Conservation (phyloP, 768 basidiomycete species). For the Tylopilus sp. region DNA sequence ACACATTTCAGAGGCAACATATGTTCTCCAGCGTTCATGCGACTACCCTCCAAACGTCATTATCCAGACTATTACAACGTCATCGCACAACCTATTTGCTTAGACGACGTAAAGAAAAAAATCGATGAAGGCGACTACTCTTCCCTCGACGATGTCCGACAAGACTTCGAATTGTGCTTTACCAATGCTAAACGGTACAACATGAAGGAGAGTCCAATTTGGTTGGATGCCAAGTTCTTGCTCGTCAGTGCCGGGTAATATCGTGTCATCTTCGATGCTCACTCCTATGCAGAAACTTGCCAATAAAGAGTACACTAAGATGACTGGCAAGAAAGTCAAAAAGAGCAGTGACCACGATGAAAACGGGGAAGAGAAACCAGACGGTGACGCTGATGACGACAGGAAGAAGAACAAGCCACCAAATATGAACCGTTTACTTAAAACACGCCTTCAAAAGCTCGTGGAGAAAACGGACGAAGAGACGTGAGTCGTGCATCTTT, state of each 20-base stretch:
- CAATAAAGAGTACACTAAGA: constrained; percentile 42
- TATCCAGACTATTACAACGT: constrained; percentile 86
- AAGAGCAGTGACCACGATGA: constrained; percentile 38
- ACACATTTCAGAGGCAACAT: constrained; percentile 52
- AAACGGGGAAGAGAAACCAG: constrained; percentile 38
- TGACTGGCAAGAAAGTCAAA: constrained; percentile 42
- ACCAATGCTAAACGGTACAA: constrained; percentile 83
- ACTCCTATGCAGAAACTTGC: constrained; percentile 40
- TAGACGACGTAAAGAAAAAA: constrained; percentile 85
- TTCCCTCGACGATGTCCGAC: constrained; percentile 62
- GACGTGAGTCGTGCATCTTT: constrained; percentile 42
- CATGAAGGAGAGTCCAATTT: constrained; percentile 73
- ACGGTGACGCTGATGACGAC: constrained; percentile 44
- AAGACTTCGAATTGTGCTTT: constrained; percentile 76
- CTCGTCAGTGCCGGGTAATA: constrained; percentile 48
- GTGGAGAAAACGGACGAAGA: constrained; percentile 66
- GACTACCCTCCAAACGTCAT: constrained; percentile 63
- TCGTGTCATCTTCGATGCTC: neutral
- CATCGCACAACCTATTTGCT: constrained; percentile 79
- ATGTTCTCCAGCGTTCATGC: constrained; percentile 63
- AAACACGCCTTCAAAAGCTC: constrained; percentile 66
- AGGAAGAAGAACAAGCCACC: constrained; percentile 52
- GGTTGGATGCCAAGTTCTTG: constrained; percentile 76
- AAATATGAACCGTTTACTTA: constrained; percentile 64
- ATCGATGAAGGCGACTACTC: constrained; percentile 59